Evolutionary conservation across 345 rosid species (phyloP), one percentile per base, ranked within the genome.

Genomic region (Moringa oleifera): DNA sequence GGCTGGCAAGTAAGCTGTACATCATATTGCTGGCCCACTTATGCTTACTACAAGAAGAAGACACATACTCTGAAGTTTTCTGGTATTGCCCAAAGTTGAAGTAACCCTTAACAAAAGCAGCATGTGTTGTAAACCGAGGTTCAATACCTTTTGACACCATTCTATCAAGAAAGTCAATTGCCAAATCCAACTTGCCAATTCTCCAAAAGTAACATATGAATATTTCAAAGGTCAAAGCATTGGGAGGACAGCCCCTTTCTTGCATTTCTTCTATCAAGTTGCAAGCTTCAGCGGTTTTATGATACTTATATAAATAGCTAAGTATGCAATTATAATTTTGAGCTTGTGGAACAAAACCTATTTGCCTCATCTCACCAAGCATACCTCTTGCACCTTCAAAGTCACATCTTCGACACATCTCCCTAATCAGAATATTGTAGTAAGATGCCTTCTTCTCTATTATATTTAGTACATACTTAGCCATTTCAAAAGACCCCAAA

Each of bases 221-320:
- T 56, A 82, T 53, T 59, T 80, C 85, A 58, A 63, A 85, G n/a
- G 86, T 85, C 70, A 80, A 51, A 22, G 81, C 75, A 69, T 82
- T 73, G 7, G 82, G 82, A 52, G 73, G 77, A 59, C 77, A 82
- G 37, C 63, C 64, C 2, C 46, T 71, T 19, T 63, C 66, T 9
- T 8, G 50, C 90, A 85, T 85, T 50, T 74, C 72, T 52, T 72
- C 37, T 5, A 82, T 53, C 20, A 72, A 21, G 54, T 72, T 55
- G 47, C 21, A 25, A 50, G 85, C 83, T 47, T 64, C 79, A 1
- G 33, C 62, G 19, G 18, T n/a, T 62, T 57, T 31, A 56, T 69
- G 73, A 28, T 60, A 69, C 74, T 68, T 77, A 10, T 73, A 64
- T 59, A 82, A 67, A 68, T 63, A 54, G 68, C 87, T 73, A 25